phyloP scores from a whole-genome alignment of 148 eudicot species.

The Amaranthus palmeri region DNA sequence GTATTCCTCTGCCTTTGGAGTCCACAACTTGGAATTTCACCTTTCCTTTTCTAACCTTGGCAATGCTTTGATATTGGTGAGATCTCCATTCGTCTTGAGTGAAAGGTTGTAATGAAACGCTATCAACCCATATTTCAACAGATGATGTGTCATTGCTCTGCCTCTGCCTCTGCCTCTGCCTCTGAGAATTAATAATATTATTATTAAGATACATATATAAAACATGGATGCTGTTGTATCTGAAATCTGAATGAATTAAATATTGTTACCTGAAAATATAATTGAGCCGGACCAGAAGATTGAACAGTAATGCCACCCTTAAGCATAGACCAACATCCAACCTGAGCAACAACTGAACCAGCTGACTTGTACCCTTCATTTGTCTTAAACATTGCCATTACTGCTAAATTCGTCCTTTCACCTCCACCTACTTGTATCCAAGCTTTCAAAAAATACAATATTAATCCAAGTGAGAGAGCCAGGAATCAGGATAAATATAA shows the following conservation, averaged over 20 bases:
- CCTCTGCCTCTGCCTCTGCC: no score
- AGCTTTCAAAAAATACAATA: constrained; percentile 25
- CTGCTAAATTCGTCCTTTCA: constrained; percentile 26
- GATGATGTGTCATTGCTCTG: constrained; percentile 41
- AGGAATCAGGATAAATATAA: neutral
- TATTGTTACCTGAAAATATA: constrained; percentile 43
- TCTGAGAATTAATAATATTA: no score
- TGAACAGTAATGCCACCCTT: constrained; percentile 54
- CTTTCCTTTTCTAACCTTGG: constrained; percentile 38
- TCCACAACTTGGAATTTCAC: constrained; percentile 40
- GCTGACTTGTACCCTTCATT: constrained; percentile 23
- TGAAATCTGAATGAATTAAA: neutral
- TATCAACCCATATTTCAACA: constrained; percentile 60
- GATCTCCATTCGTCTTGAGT: constrained; percentile 71
- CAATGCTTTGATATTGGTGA: constrained; percentile 55
- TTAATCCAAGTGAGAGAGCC: neutral
- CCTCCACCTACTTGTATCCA: constrained; percentile 55
- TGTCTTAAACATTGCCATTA: constrained; percentile 39
- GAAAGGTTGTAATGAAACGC: constrained; percentile 66
- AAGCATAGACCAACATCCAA: constrained; percentile 79
- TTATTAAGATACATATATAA: neutral
- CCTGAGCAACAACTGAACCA: constrained; percentile 41
- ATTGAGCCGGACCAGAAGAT: constrained; percentile 35
- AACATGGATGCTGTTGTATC: no score
- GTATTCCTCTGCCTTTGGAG: constrained; percentile 31